Conservation (phyloP, 805 yeast species). For the Saturnispora kantuleensis region DNA sequence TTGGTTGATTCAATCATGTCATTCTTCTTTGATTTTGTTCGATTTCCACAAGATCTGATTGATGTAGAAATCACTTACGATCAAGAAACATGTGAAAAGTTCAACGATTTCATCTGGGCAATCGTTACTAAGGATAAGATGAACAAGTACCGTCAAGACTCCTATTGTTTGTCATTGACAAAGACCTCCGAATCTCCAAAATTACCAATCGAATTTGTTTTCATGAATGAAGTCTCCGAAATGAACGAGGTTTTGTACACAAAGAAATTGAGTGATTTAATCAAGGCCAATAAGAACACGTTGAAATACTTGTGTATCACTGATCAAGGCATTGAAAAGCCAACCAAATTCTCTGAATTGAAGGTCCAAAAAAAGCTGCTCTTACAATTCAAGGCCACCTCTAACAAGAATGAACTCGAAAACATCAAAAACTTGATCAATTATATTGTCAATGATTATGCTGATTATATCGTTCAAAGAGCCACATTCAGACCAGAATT, state of each 20-base stretch:
- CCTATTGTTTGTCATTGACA: conserved; percentile 78
- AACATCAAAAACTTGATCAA: conserved; percentile 53
- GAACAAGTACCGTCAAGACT: conserved; percentile 64
- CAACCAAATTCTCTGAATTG: conserved; percentile 48
- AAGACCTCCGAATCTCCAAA: conserved; percentile 63
- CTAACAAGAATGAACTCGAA: conserved; percentile 38
- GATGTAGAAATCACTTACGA: conserved; percentile 51
- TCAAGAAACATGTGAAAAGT: conserved; percentile 30
- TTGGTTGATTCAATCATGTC: conserved; percentile 52
- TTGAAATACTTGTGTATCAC: conserved; percentile 70
- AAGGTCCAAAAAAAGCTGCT: conserved; percentile 43
- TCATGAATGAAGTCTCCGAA: conserved; percentile 84
- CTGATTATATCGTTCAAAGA: conserved; percentile 26
- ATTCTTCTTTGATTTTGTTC: conserved; percentile 44
- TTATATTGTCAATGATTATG: conserved; percentile 34
- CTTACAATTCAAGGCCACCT: conserved; percentile 44
- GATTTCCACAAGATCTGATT: conserved; percentile 49
- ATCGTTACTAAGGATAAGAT: conserved; percentile 77
- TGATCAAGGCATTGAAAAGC: conserved; percentile 72
- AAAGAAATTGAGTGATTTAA: conserved; percentile 37
- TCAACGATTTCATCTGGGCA: conserved; percentile 71
- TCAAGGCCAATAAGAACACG: conserved; percentile 29
- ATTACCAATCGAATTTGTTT: conserved; percentile 68
- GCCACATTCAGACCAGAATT: conserved; percentile 64
- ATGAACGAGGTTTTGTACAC: conserved; percentile 57